These are phyloP conservation scores for Fusarium nurragi DNA, from an alignment of 2,329 filamentous ascomycete species.

Conservation along the genomic window DNA sequence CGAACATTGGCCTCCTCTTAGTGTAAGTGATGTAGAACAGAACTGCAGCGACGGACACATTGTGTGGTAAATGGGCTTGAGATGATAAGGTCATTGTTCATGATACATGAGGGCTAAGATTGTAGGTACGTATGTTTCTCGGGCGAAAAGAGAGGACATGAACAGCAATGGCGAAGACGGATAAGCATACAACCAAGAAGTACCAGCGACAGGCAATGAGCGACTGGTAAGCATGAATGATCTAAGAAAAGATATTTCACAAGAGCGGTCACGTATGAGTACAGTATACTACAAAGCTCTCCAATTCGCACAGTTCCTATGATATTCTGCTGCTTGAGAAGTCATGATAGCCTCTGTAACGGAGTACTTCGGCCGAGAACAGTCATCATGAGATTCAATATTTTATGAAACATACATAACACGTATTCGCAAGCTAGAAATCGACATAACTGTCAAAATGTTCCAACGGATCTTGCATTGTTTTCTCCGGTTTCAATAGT, in stretches of 20 bases:
- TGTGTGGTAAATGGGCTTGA: not conserved
- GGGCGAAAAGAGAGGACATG: not conserved
- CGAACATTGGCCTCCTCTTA: not conserved
- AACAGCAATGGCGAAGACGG: not conserved
- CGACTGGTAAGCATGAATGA: not conserved
- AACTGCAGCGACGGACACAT: not conserved
- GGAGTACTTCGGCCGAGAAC: not conserved
- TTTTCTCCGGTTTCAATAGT: conserved; percentile 37
- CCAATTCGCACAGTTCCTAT: not conserved
- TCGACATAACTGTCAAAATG: conserved; percentile 16
- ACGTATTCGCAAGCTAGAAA: not conserved
- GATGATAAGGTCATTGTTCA: not conserved
- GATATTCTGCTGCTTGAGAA: not conserved
- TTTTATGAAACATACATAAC: not conserved
- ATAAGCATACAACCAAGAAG: not conserved
- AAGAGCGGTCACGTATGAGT: not conserved
- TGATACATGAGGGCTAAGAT: not conserved
- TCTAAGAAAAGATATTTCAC: not conserved
- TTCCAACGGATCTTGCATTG: conserved; percentile 33
- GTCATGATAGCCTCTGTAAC: not conserved
- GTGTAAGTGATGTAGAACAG: not conserved
- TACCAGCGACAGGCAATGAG: not conserved
- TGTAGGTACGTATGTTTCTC: not conserved
- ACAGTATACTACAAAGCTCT: not conserved
- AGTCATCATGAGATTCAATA: not conserved